Base-by-base conservation (phyloP, 176 grass and related monocot genomes). In the Aegilops longissima region DNA sequence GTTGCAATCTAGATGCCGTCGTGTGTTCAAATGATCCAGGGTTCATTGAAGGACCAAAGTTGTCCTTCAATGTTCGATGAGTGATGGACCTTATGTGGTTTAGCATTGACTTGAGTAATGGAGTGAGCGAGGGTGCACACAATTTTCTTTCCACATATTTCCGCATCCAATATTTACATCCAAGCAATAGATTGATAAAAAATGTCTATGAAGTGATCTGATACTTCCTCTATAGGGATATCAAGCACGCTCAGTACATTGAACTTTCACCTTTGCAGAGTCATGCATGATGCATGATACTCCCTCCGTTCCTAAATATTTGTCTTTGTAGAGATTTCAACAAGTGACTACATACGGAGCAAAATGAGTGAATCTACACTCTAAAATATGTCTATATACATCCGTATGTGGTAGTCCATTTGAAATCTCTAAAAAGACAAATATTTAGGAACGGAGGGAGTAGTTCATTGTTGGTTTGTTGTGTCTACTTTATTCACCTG, bases 151-250 rank as follows among this genome's bases (percentile, higher is more conserved):
- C 62, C 61, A 78, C 25, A 27, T 25, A 33, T 85, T 27, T 6
- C 30, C 6, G 9, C 44, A 66, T 56, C 72, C 23, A 14, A 49
- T 75, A 75, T 51, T 51, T 25, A n/a, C 62, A 77, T 78, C 49
- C 21, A 85, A 77, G 61, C 72, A 68, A 85, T 20, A 77, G 72
- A 61, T 10, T 82, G 64, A 52, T 81, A 45, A 51, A 80, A 76
- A 36, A 76, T 84, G 80, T 87, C 68, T 76, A 91, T 76, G 69
- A 91, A 87, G 76, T 70, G 81, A 84, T 87, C 61, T 91, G 25
- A 47, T 70, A 47, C 61, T 44, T 47, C 47, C 47, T 73, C 44
- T 11, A n/a, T 87, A 81, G 69, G 81, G 61, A 84, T 82, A 91
- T 84, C 3, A 75, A 87, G 76, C 69, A 36, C 80, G 69, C 73